Base-by-base conservation (phyloP, 2,329 filamentous ascomycete species). In the Thelonectria discophora region DNA sequence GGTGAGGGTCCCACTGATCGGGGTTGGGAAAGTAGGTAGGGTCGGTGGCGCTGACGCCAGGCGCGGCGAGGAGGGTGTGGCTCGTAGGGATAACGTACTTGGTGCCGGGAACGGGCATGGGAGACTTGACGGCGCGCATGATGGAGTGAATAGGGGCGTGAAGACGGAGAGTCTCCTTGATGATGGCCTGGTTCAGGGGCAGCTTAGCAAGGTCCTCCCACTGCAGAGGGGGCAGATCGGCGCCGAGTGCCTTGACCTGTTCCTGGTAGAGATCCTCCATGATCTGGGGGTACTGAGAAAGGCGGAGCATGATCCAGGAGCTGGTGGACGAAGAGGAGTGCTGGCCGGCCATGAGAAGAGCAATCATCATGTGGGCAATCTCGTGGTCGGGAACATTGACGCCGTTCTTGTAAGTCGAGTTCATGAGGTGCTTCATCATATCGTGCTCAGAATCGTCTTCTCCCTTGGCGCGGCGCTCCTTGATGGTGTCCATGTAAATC, bases 101-200 rank as follows among this genome's bases (percentile, higher is more conserved):
- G 43, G 92, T 96, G 66, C 91, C 91, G 30, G 93, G 88, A 24
- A 97, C 86, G 11, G 88, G 85, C 86, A 97, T 92, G 61, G 94
- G 93, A 67, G 88, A 87, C 81, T 94, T 97, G 76, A 97, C 94
- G 70, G 92, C 91, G 71, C 94, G 92, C 84, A 98, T 87, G 73
- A 98, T 97, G 52, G 92, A 95, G 84, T 97, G 94, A 73, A 98
- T 97, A 1, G 94, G 94, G 1, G 93, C 91, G 77, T 97, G 92
- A 15, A 97, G 83, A 65, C 94, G 91, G 40, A 97, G 89, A 3
- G 94, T 97, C 80, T 97, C 94, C 81, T 94, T 95, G 79, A 97
- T 86, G 66, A 96, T 89, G 71, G 92, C 90, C 70, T 89, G 84
- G 81, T 97, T 92, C 18, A 97, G 86, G 50, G 92, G 88, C 34